Evolutionary conservation across 306 rosid species (phyloP).

Genomic region (Heteromeles arbutifolia): DNA sequence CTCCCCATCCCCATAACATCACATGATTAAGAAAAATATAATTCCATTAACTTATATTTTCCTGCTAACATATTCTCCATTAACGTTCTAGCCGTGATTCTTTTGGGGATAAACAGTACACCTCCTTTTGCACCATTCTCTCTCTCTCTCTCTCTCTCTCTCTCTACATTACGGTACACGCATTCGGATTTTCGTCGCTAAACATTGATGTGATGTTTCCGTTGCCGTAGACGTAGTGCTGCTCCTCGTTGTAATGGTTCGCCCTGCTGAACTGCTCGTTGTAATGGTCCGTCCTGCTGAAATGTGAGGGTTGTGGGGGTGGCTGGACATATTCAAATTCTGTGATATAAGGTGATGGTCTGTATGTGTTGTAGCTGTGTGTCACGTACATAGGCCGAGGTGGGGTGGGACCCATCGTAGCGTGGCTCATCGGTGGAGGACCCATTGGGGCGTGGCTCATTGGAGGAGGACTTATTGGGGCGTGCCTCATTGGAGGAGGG

Average conservation of each 20-base stretch:
- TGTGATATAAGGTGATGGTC: slow-evolving; percentile 49
- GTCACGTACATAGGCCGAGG: slow-evolving; percentile 33
- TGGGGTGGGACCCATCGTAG: not conserved
- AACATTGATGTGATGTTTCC: slow-evolving; percentile 63
- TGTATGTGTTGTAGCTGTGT: slow-evolving; percentile 61
- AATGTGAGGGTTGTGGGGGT: slow-evolving; percentile 31
- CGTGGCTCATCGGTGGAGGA: too few species aligned
- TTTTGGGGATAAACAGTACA: not conserved
- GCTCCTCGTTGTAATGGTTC: slow-evolving; percentile 43
- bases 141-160: not conserved
- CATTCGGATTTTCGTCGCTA: slow-evolving; percentile 92
- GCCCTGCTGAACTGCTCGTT: slow-evolving; percentile 34
- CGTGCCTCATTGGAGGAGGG: not conserved
- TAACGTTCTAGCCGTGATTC: slow-evolving; percentile 16
- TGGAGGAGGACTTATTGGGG: not conserved
- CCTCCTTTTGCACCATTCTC: not conserved
- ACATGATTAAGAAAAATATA: slow-evolving; percentile 13
- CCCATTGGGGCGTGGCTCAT: too few species aligned
- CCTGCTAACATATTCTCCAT: slow-evolving; percentile 13
- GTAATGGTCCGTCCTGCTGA: slow-evolving; percentile 10
- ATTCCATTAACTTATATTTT: not conserved
- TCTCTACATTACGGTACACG: slow-evolving; percentile 61
- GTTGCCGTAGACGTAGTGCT: slow-evolving; percentile 17
- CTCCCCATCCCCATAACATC: slow-evolving; percentile 20
- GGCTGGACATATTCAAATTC: slow-evolving; percentile 58